Percentiles rank a stretch among this genome's conserved stretches.
Evolutionary conservation across 495 filamentous ascomycete species (phyloP).

Genomic region (Hyaloscypha hepaticicola): DNA sequence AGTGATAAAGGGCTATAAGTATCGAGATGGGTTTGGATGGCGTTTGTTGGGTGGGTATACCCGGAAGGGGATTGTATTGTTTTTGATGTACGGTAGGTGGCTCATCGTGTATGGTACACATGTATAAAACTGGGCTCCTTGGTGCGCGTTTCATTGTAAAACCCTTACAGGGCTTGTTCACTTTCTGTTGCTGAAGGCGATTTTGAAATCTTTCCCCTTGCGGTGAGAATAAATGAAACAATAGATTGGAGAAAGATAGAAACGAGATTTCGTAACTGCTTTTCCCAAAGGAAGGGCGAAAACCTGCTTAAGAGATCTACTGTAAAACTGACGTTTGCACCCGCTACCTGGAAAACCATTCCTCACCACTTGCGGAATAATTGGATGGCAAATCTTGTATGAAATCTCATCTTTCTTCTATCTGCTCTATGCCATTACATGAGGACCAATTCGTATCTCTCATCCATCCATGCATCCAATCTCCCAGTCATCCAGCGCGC

Average conservation of each 20-base stretch:
- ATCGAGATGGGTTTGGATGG: background rate
- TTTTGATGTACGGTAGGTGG: background rate
- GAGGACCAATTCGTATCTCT: background rate
- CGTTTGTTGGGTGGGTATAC: background rate
- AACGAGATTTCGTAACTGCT: no score
- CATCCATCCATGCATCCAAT: background rate
- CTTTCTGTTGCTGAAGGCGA: no score
- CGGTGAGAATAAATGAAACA: no score
- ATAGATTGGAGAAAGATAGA: no score
- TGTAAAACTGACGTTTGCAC: no score
- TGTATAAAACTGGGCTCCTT: background rate
- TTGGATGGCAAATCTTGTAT: no score
- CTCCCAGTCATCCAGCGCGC: background rate
- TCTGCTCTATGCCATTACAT: background rate
- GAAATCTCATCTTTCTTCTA: background rate
- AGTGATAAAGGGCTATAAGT: constrained; percentile 6
- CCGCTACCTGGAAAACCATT: no score
- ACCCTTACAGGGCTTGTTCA: no score
- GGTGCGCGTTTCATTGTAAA: background rate
- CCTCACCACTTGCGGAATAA: no score
- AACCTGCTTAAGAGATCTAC: no score
- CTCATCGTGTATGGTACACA: background rate
- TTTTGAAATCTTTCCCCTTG: no score
- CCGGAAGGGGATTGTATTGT: background rate
- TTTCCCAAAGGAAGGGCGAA: no score